phyloP scores from a whole-genome alignment of 2,329 filamentous ascomycete species.

The Xylariaceae sp. region DNA sequence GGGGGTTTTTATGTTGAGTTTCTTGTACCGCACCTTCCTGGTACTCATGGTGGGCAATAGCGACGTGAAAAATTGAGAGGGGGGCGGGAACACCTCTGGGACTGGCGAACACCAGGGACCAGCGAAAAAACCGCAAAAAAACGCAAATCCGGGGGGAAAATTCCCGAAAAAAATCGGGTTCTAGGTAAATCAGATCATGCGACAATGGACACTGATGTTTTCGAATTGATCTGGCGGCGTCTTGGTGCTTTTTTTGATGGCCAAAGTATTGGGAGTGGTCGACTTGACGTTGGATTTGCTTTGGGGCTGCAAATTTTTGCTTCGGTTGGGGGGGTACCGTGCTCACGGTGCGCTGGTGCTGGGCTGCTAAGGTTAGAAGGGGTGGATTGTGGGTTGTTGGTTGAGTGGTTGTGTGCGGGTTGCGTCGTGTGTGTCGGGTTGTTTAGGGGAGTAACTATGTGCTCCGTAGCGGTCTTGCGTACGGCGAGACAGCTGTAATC shows the following conservation, averaged over 20 bases:
- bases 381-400: constrained; percentile 8
- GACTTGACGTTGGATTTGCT: constrained; percentile 54
- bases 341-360: not conserved
- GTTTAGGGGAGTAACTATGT: too few species aligned
- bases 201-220: constrained; percentile 47
- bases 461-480: not conserved
- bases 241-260: constrained; percentile 53
- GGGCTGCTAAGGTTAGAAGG: too few species aligned
- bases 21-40: constrained; percentile 75
- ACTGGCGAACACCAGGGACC: too few species aligned
- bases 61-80: constrained; percentile 21
- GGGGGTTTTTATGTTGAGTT: constrained; percentile 85
- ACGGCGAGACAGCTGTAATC: not conserved
- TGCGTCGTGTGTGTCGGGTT: not conserved
- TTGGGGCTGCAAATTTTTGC: constrained; percentile 51
- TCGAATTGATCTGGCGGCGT: constrained; percentile 48
- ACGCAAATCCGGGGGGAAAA: constrained; percentile 41
- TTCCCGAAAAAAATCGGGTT: constrained; percentile 59
- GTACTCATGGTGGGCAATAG: constrained; percentile 50
- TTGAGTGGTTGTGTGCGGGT: constrained; percentile 15
- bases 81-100: constrained; percentile 27
- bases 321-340: constrained; percentile 9
- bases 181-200: constrained; percentile 55
- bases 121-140: not conserved
- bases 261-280: constrained; percentile 39